phyloP scores from a whole-genome alignment of 75 land plant genomes.

The Gnetum montanum region DNA sequence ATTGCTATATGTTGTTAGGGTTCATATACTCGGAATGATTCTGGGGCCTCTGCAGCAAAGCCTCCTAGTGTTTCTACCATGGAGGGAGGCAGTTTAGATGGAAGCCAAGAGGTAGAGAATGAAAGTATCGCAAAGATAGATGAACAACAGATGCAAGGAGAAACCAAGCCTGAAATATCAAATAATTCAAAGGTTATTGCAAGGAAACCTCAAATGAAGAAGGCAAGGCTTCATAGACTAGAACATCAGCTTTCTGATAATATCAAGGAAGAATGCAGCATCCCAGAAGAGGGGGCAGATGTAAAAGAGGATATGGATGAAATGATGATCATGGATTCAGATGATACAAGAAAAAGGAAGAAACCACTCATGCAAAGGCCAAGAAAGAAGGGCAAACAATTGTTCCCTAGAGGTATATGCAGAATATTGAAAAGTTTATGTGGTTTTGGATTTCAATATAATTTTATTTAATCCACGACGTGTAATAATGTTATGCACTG shows the following conservation, averaged over 20 bases:
- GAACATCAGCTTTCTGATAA: slow-evolving; percentile 34
- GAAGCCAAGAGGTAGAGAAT: slow-evolving; percentile 62
- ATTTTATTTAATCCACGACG: no score
- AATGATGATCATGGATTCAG: slow-evolving; percentile 15
- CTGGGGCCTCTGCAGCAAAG: slow-evolving; percentile 20
- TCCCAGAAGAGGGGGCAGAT: slow-evolving; percentile 52
- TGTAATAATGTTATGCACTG: no score
- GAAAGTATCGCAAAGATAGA: slow-evolving; percentile 31
- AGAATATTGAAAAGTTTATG: no score
- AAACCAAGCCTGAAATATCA: slow-evolving; percentile 8
- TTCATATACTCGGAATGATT: slow-evolving; percentile 9
- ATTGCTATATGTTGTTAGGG: no score
- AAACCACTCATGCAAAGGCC: slow-evolving; percentile 29
- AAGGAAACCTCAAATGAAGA: slow-evolving; percentile 32
- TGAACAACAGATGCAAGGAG: slow-evolving; percentile 9
- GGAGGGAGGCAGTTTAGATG: slow-evolving; percentile 48
- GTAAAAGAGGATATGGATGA: slow-evolving; percentile 19
- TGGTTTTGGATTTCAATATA: no score
- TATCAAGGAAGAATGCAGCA: slow-evolving; percentile 66
- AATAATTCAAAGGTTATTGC: slow-evolving; percentile 17
- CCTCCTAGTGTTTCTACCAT: slow-evolving; percentile 28
- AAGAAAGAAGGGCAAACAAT: slow-evolving; percentile 70
- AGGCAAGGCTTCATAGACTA: slow-evolving; percentile 15
- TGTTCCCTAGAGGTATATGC: slow-evolving; percentile 69
- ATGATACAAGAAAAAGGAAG: slow-evolving; percentile 16